These are phyloP conservation scores for Panaeolus cyanescens DNA, from an alignment of 768 basidiomycete species.

Conservation along the genomic window DNA sequence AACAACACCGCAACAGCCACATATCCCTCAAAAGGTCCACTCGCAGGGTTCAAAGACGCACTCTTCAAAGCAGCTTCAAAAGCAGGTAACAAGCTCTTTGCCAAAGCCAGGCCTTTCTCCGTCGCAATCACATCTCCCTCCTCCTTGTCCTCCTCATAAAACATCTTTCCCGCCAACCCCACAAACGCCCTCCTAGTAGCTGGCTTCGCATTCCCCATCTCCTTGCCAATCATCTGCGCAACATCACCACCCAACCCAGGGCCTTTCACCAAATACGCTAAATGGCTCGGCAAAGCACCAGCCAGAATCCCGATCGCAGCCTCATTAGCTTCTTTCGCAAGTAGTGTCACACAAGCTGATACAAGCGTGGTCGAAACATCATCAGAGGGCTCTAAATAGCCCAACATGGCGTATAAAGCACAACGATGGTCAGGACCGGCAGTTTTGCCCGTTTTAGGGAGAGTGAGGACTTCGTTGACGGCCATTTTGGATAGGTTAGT, in stretches of 20 bases:
- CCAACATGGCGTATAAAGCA: conserved; percentile 79
- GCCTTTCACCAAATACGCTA: conserved; percentile 53
- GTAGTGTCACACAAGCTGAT: conserved; percentile 37
- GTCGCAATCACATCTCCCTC: conserved; percentile 37
- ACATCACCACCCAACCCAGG: conserved; percentile 45
- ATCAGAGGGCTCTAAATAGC: conserved; percentile 47
- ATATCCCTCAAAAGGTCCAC: conserved; percentile 84
- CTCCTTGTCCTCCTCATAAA: conserved; percentile 53
- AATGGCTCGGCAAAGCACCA: conserved; percentile 56
- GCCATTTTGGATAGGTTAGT: conserved; percentile 44
- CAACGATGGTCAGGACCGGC: conserved; percentile 84
- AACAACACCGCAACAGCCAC: conserved; percentile 70
- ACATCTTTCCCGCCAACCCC: conserved; percentile 57
- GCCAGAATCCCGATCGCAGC: conserved; percentile 55
- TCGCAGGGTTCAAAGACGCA: conserved; percentile 55
- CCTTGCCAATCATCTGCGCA: conserved; percentile 59
- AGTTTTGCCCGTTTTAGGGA: conserved; percentile 85
- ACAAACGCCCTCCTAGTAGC: conserved; percentile 61
- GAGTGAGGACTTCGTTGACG: conserved; percentile 65
- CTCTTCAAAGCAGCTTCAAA: conserved; percentile 75
- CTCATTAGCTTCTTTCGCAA: conserved; percentile 82
- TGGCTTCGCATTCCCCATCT: conserved; percentile 71
- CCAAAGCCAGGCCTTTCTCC: conserved; percentile 51
- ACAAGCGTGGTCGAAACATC: conserved; percentile 47
- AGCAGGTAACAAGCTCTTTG: conserved; percentile 53